Conservation (phyloP, 2,329 filamentous ascomycete species). For the Coccinonectria pachysandricola region DNA sequence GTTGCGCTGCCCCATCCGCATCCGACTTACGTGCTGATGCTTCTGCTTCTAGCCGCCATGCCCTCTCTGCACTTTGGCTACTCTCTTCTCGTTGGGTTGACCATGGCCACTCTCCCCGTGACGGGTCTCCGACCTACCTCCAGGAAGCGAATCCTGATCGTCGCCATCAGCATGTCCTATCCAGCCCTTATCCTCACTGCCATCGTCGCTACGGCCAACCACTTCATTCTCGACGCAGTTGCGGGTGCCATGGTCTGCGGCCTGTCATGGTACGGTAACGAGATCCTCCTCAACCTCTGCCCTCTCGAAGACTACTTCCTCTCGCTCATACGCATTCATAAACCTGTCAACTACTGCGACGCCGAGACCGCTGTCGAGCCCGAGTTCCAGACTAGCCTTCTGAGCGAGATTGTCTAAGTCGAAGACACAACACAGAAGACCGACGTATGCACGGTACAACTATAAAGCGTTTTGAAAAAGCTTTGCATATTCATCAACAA, state of each 20-base stretch:
- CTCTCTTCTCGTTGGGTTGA: conserved; percentile 61
- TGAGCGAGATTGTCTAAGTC: conserved; percentile 14
- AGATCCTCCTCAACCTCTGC: conserved; percentile 50
- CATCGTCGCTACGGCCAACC: conserved; percentile 63
- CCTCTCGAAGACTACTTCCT: conserved; percentile 60
- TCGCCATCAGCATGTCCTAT: conserved; percentile 48
- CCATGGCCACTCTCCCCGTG: conserved; percentile 55
- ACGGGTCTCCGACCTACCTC: conserved; percentile 39
- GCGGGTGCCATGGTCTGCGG: conserved; percentile 56
- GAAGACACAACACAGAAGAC: neutral
- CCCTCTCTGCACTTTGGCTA: conserved; percentile 68
- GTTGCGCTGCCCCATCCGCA: too few species aligned
- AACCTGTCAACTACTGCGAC: conserved; percentile 39
- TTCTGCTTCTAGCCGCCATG: conserved; percentile 50
- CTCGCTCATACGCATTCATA: conserved; percentile 52
- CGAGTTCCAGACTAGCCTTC: conserved; percentile 18
- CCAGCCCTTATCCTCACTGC: conserved; percentile 54
- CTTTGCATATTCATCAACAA: too few species aligned
- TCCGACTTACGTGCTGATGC: neutral
- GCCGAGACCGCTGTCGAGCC: conserved; percentile 25
- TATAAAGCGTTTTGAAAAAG: too few species aligned
- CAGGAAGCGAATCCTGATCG: conserved; percentile 37
- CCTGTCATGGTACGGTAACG: conserved; percentile 49
- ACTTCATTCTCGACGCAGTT: conserved; percentile 62
- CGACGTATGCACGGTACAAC: conserved; percentile 5